phyloP scores from a whole-genome alignment of 495 filamentous ascomycete genomes.

The Aspergillus diversus region DNA sequence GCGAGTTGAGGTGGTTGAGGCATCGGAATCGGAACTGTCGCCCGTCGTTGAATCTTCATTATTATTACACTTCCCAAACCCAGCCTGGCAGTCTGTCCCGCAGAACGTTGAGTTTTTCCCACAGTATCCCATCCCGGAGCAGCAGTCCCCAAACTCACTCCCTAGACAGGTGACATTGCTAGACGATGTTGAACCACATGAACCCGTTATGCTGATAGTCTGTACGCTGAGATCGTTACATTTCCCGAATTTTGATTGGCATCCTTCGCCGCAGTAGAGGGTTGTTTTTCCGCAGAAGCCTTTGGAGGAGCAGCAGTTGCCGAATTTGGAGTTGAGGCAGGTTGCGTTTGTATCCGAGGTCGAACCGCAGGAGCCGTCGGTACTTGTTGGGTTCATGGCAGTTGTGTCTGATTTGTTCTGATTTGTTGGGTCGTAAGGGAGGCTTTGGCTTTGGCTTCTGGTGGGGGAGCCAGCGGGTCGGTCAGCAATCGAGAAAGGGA shows the following conservation, averaged over 20 bases:
- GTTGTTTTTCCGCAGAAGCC: conserved; percentile 11
- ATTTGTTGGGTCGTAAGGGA: not conserved
- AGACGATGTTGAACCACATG: conserved; percentile 12
- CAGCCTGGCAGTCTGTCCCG: conserved; percentile 11
- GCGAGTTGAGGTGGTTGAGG: not conserved
- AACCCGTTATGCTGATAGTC: conserved; percentile 11
- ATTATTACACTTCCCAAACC: conserved; percentile 10
- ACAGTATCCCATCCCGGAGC: conserved; percentile 15
- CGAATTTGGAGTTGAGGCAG: conserved; percentile 15
- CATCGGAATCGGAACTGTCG: not conserved
- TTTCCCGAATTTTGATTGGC: conserved; percentile 3
- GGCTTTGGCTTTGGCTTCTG: not conserved
- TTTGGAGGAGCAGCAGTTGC: conserved; percentile 19
- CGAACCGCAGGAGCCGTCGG: conserved; percentile 19
- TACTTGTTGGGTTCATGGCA: conserved; percentile 18
- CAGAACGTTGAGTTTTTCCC: conserved; percentile 11
- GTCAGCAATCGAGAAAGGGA: too few relatives aligned
- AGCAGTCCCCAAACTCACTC: conserved; percentile 16
- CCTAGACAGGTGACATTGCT: conserved; percentile 19
- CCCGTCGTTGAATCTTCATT: not conserved
- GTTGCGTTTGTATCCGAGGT: conserved; percentile 15
- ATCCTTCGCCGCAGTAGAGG: conserved; percentile 19
- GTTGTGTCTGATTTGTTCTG: not conserved
- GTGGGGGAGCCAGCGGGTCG: not conserved
- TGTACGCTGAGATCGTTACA: conserved; percentile 12